Conservation (phyloP, 179 eudicot genomes). For the Sideroxylon spinosum region DNA sequence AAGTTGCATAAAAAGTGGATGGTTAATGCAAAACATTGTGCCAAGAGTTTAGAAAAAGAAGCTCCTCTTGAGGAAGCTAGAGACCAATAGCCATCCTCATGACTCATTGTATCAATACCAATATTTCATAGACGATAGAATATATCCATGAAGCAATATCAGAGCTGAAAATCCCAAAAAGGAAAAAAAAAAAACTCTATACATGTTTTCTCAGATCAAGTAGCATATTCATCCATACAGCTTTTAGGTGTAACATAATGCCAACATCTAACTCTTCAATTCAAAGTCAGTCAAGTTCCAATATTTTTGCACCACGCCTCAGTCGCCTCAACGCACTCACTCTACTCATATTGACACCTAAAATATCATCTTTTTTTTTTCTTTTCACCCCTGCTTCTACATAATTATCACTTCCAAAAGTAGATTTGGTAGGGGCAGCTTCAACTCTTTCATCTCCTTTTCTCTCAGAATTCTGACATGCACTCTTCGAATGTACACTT, state of each 20-base stretch:
- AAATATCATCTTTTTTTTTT: conserved; percentile 21
- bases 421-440: conserved; percentile 14
- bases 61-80: too few species aligned
- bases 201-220: too few species aligned
- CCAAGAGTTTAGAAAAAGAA: too few species aligned
- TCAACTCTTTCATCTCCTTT: conserved; percentile 24
- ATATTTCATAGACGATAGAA: too few species aligned
- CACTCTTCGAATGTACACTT: conserved; percentile 22
- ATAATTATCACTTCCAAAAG: conserved; percentile 13
- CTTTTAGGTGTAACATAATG: neutral
- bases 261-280: conserved; percentile 8
- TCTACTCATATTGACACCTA: conserved; percentile 33
- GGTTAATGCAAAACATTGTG: too few species aligned
- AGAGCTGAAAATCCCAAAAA: too few species aligned
- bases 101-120: too few species aligned
- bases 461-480: conserved; percentile 18
- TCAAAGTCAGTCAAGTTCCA: conserved; percentile 29
- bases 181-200: too few species aligned
- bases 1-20: too few species aligned
- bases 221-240: too few species aligned
- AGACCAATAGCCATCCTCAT: too few species aligned
- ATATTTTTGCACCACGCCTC: conserved; percentile 45
- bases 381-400: conserved; percentile 22
- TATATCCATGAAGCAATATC: too few species aligned
- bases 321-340: conserved; percentile 39